Base-by-base conservation (phyloP, 164 flowering plant species). In the Aristolochia fimbriata region DNA sequence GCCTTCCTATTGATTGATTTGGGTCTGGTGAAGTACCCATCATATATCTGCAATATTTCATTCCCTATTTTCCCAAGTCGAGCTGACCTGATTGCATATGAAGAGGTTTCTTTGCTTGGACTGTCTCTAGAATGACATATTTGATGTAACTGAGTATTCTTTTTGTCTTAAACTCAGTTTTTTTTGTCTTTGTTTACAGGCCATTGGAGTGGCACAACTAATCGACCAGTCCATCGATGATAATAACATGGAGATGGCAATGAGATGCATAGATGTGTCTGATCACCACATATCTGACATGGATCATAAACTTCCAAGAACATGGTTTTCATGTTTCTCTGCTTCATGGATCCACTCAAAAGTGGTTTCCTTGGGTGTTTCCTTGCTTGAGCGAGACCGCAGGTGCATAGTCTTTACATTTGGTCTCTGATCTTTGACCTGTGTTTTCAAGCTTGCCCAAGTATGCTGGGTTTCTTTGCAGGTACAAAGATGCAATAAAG, bases 181-280 rank as follows among this genome's bases (percentile, higher is more conserved):
- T 51, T 14, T 15, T 23, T 52, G 5, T 50, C 23, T 62, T 16
- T 56, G 47, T 59, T 15, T 52, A 31, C 82, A 93, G 98, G 96
- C 97, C 17, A 73, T 93, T 76, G 94, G 82, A 76, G 80, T 92
- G 59, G 95, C 97, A 59, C 96, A 89, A 71, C 63, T 86, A 49
- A 81, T 90, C 84, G 96, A 86, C 70, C 68, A 93, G 64, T 78
- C 90, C 41, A 85, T 92, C 55, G 96, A 87, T 64, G 81, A 63
- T 63, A 69, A 75, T 62, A 69, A 83, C 69, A 33, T n/a, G 56
- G 80, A 76, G 52, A 65, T 71, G 64, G 84, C 83, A 43, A 71
- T 70, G 15, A 76, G 71, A 70, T 87, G 96, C 84, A 83, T 81
- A 43, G 76, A 74, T 67, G 64, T 80, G 43, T 83, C 98, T 57